Base-by-base conservation (phyloP, 23 red algal genomes). In the Gracilaria caudata region DNA sequence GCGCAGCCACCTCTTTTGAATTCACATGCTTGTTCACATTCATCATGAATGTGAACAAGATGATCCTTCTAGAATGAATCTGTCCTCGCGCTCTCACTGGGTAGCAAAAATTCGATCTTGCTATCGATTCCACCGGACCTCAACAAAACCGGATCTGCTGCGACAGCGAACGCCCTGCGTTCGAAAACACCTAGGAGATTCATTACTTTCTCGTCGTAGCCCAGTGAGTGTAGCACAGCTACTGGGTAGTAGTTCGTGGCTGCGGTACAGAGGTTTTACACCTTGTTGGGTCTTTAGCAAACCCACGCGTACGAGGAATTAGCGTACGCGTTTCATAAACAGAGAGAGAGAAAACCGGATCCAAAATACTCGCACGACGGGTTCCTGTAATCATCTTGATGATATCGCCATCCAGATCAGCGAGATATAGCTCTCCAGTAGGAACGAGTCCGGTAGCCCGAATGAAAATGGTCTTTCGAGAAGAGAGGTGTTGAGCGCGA, bases 51-150 rank as follows among this genome's bases (percentile, higher is more conserved):
- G n/a, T n/a, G n/a, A n/a, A n/a, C n/a, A n/a, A n/a, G n/a, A n/a
- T n/a, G n/a, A 99, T 99, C 91, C 95, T 99, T 37, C 97, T 59
- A 5, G 93, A 94, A 51, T 99, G 97, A 58, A 99, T 99, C 78
- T 93, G 91, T 79, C 4, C 97, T 66, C n/a, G 97, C 97, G 23
- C 68, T 88, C 51, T 99, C 97, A 49, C 95, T 92, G 37, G 97
- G 97, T 49, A 94, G 82, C 21, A 94, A 83, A 74, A 99, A 99
- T 55, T 99, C 97, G 49, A 99, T 99, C 84, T 99, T 99, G 25
- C 97, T 90, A 53, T 99, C 97, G 53, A 99, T 94, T 44, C 97
- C 77, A 49, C 97, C 97, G 36, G 87, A 91, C 35, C 97, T 86
- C 83, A 99, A 55, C 43, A 99, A 79, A 0, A 93, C 97, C 20